Base-by-base conservation (phyloP, 139 green algal genomes). In the Chlamydomonas applanata region DNA sequence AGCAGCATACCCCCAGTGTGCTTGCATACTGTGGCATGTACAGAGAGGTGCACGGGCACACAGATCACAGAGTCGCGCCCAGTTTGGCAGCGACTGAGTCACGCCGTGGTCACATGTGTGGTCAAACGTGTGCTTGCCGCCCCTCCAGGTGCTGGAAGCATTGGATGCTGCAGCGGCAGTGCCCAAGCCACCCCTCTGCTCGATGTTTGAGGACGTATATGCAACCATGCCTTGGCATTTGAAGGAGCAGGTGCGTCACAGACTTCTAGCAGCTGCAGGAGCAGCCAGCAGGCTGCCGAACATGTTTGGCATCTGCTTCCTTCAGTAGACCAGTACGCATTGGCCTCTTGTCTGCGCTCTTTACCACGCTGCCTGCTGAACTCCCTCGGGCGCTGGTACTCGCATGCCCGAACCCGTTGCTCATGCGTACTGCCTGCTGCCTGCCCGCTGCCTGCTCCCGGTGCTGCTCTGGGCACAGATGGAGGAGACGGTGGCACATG, bases 151-250 rank as follows among this genome's bases (percentile, higher is more conserved):
- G 0, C 68, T 94, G 20, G 73, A 76, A 24, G 86, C 90, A 7
- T 70, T 96, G 45, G 83, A 89, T 11, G 68, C 54, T 20, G 91
- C 92, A 3, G 84, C 83, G 3, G 74, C 54, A 34, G 83, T 84
- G 71, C 68, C 76, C 52, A 94, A 95, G 85, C 77, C 88, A 7
- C 74, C 87, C 0, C 45, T 96, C 33, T 85, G 76, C 2, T 60
- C 83, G 16, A 64, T 96, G 71, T 96, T 96, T 65, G 85, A 69
- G 0, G 93, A 97, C 60, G 92, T 97, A 16, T 97, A 97, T 76
- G 80, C 76, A 0, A 44, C 75, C 46, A 64, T 93, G 85, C 92
- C 92, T 0, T 81, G 75, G 76, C 75, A 94, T 67, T 74, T 97
- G 27, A 32, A 82, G 59, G 81, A 89, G 61, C 92, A 97, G 81